Percentiles rank a stretch among this genome's conserved stretches.
Evolutionary conservation across 768 basidiomycete species (phyloP).

Genomic region (Pisolithus orientalis): DNA sequence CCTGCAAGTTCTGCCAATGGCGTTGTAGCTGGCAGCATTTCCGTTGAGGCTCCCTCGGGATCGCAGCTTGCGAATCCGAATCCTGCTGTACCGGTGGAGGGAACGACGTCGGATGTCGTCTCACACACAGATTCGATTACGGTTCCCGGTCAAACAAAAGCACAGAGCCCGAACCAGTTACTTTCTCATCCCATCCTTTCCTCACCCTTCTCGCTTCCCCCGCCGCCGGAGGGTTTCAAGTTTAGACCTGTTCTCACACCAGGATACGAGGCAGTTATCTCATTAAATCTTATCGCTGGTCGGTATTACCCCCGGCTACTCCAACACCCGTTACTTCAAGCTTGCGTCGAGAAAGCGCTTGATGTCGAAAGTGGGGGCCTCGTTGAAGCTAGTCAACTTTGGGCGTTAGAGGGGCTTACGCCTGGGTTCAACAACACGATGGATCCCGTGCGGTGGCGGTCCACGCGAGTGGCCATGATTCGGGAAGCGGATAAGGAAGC

Average conservation of each 20-base stretch:
- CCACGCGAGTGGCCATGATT: constrained; percentile 49
- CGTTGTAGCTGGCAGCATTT: neutral
- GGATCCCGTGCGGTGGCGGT: constrained; percentile 58
- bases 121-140: constrained; percentile 13
- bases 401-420: constrained; percentile 66
- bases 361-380: constrained; percentile 31
- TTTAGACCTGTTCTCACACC: constrained; percentile 63
- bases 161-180: constrained; percentile 21
- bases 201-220: constrained; percentile 43
- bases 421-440: constrained; percentile 65
- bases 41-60: constrained; percentile 18
- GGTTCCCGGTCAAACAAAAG: constrained; percentile 6
- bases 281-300: constrained; percentile 65
- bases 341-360: constrained; percentile 35
- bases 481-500: constrained; percentile 54
- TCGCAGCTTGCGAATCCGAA: constrained; percentile 27
- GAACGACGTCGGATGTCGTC: constrained; percentile 12
- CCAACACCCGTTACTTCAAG: constrained; percentile 52
- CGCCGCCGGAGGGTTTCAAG: constrained; percentile 58
- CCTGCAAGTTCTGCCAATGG: constrained; percentile 7
- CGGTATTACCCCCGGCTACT: constrained; percentile 76
- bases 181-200: constrained; percentile 32
- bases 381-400: constrained; percentile 46
- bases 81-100: constrained; percentile 13
- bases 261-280: constrained; percentile 60